Evolutionary conservation across 2,329 filamentous ascomycete species (phyloP), one percentile per base, ranked within the genome.

Genomic region (Epichloe scottii): DNA sequence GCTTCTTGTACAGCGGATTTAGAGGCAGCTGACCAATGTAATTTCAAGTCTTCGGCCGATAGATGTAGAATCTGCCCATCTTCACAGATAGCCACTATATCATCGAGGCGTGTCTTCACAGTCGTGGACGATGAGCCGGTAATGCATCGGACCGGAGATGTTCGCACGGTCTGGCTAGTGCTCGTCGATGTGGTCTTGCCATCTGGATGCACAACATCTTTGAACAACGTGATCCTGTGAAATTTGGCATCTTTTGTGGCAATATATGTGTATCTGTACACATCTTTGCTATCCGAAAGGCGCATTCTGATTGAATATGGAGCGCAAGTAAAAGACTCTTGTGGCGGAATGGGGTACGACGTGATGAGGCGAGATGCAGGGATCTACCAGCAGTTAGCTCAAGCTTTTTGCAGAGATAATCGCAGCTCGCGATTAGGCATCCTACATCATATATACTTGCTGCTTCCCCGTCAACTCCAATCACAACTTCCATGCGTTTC

Each of bases 371-470:
- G 73, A 5, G 80, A 77, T 3, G 78, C 76, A 3, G 79, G 73
- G 44, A 84, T 71, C 81, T 85, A 55, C 21, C 12, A 38, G 30
- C 2, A 23, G n/a, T 58, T 38, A 58, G 19, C 17, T 49, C 21
- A 41, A 34, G 34, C 2, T 14, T 15, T 15, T 33, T 33, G 21
- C 4, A 4, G 3, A 19, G 6, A 14, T 17, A 4, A 35, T 11
- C 10, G 12, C 11, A 17, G 14, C 5, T 19, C 8, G 21, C 8
- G 34, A 4, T 47, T 19, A 15, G 19, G 8, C 7, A 30, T 63
- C 77, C 58, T 58, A 82, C 79, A 71, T 84, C 79, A 59, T 85
- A 85, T 41, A 85, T 74, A 57, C 81, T 84, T 3, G 81, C 70
- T 4, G 79, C 77, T 61, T 84, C 81, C 54, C 81, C 81, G 62